Conservation (phyloP, 805 yeast genomes). For the Starmerella bacillaris region DNA sequence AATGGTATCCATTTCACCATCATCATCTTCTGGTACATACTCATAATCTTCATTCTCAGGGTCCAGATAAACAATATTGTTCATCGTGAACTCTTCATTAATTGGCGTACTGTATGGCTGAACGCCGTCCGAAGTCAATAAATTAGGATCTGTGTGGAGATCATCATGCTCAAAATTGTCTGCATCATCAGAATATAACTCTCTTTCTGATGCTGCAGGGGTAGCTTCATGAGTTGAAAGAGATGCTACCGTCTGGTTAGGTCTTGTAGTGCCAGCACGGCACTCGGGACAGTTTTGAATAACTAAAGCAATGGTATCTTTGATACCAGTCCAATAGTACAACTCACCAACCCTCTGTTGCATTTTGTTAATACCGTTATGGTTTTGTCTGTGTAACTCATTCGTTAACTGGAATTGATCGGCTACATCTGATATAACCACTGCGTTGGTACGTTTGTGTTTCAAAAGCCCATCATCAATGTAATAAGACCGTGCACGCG, state of each 20-base stretch:
- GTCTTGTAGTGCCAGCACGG: constrained; percentile 8
- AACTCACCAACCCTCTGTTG: constrained; percentile 59
- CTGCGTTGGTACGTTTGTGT: constrained; percentile 49
- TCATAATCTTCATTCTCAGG: constrained; percentile 15
- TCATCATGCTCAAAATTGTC: no score
- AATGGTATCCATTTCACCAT: not conserved
- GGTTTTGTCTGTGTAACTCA: constrained; percentile 44
- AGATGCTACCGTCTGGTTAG: not conserved
- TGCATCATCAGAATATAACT: no score
- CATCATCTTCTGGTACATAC: constrained; percentile 9
- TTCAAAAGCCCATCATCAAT: constrained; percentile 53
- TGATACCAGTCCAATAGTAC: constrained; percentile 83
- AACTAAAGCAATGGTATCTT: constrained; percentile 67
- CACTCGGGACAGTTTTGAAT: constrained; percentile 63
- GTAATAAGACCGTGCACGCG: constrained; percentile 59
- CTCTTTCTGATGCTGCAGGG: no score
- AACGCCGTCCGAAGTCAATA: not conserved
- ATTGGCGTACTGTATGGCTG: not conserved
- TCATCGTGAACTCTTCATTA: not conserved
- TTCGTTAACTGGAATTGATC: constrained; percentile 60
- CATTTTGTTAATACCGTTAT: constrained; percentile 78
- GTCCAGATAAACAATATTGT: constrained; percentile 9
- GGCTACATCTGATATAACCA: constrained; percentile 55
- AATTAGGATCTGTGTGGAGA: not conserved
- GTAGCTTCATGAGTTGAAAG: no score